Base-by-base conservation (phyloP, 495 filamentous ascomycete species). In the Xylaria flabelliformis region DNA sequence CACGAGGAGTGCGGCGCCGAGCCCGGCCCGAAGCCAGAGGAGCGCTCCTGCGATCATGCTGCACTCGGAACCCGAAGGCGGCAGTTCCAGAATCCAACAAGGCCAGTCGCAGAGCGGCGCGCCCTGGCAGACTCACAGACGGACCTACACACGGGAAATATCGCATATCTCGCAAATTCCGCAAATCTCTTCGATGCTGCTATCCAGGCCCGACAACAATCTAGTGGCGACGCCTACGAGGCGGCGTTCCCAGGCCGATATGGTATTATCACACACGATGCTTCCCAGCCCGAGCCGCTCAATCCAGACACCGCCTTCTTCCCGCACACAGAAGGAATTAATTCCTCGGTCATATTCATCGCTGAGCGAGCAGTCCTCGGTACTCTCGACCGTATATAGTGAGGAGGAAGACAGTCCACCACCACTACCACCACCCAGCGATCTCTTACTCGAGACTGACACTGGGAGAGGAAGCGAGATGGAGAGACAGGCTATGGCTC, bases 341-440 rank as follows among this genome's bases (percentile, higher is more conserved):
- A 15, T 26, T 1, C 29, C 58, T 32, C 69, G 58, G 1, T 64
- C 73, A 17, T 68, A 68, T n/a, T 84, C 83, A 3, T 63, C 64
- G 15, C 76, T 75, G 10, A 83, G 80, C 72, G 78, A 80, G 0
- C 42, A 80, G 29, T 84, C 83, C 6, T 84, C 82, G 3, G 77
- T 81, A 13, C 74, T 85, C 12, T 85, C 83, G 13, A 85, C 83
- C 3, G 67, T 85, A 1, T 81, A 83, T 67, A 85, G 83, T 68
- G 81, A 82, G 75, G 83, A 85, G 66, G 83, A 85, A 69, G 44
- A 64, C 5, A 74, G 72, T 36, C 73, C 70, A 3, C 77, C 75
- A 9, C 67, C 17, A 1, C 36, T 6, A 39, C 34, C 34, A 3
- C 77, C 75, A 13, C 67, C 15, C 0, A 53, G 41, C 29, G 69